Base-by-base conservation (phyloP, 225 moss, liverwort and hornwort species). In the Bryum argenteum region DNA sequence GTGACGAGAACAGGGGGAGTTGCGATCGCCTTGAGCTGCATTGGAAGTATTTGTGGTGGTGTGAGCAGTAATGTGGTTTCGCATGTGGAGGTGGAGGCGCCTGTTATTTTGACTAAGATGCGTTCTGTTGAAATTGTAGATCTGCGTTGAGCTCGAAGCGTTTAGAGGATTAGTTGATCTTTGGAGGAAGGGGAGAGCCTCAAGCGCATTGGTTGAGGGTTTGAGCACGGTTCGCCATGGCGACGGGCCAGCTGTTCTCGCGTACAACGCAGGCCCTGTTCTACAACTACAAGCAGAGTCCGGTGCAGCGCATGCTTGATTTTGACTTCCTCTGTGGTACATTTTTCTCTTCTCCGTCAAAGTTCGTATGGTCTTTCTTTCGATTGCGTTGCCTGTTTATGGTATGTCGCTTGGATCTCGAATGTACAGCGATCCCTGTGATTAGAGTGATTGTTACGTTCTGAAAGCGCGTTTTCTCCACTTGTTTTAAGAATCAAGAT, bases 221-320 rank as follows among this genome's bases (percentile, higher is more conserved):
- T 71, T 43, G 75, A 71, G 4, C 57, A 58, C 51, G 43, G 61
- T 70, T 70, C 70, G 70, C 78, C 76, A 87, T 87, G 88, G 86
- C 89, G 75, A 89, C 86, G 61, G 94, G 94, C 43, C 94, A 94
- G 87, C 80, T 94, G 79, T 94, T 94, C 83, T 94, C 94, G 77
- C 83, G 92, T 18, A 79, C 85, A 1, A 92, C 94, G 71, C 94
- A 94, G 82, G 94, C 94, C 9, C 77, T 92, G 73, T 94, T 94
- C 61, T 94, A 94, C 60, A 94, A 94, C 69, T 94, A 85, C 77
- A 94, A 94, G 90, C 91, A 84, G 89, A 94, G 90, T 47, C 94
- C 94, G 11, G 87, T 84, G 48, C 84, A 84, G 81, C 84, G 87
- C 47, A 84, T 84, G 87, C 84, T 84, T 39, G 91, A 93, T 74